Evolutionary conservation across 345 rosid species (phyloP).

Genomic region (Crucihimalaya himalaica): DNA sequence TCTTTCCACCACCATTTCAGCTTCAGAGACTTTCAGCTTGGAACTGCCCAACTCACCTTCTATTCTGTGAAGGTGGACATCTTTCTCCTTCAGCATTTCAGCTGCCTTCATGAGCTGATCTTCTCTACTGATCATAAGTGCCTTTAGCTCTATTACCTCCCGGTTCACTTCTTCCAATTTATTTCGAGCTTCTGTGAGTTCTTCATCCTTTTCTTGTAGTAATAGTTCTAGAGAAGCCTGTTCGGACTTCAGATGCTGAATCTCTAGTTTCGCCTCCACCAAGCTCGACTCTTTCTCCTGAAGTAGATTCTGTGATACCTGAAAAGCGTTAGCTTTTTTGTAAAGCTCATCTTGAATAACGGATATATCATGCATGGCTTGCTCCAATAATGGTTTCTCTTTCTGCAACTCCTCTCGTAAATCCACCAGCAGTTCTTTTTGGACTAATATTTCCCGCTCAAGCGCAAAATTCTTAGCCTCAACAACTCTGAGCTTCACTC

Average conservation of each 20-base stretch:
- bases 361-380: constrained; percentile 53
- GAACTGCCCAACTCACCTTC: constrained; percentile 59
- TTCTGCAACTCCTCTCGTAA: constrained; percentile 56
- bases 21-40: constrained; percentile 59
- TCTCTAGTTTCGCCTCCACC: constrained; percentile 85
- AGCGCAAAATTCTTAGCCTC: constrained; percentile 72
- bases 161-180: constrained; percentile 60
- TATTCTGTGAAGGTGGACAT: constrained; percentile 52
- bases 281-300: constrained; percentile 61
- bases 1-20: constrained; percentile 61
- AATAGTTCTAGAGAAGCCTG: constrained; percentile 64
- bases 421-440: constrained; percentile 54
- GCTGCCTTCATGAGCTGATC: constrained; percentile 62
- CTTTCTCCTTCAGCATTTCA: constrained; percentile 67
- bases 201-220: constrained; percentile 66
- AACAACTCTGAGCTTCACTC: constrained; percentile 62
- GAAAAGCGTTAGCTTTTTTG: constrained; percentile 53
- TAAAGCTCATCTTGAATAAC: constrained; percentile 55
- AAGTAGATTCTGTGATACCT: constrained; percentile 56
- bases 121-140: constrained; percentile 58
- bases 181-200: constrained; percentile 52
- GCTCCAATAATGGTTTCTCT: constrained; percentile 58
- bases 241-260: constrained; percentile 73
- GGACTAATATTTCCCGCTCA: constrained; percentile 51
- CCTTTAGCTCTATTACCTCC: constrained; percentile 63